Evolutionary conservation across 768 basidiomycete species (phyloP).

Genomic region (Psilocybe cubensis): DNA sequence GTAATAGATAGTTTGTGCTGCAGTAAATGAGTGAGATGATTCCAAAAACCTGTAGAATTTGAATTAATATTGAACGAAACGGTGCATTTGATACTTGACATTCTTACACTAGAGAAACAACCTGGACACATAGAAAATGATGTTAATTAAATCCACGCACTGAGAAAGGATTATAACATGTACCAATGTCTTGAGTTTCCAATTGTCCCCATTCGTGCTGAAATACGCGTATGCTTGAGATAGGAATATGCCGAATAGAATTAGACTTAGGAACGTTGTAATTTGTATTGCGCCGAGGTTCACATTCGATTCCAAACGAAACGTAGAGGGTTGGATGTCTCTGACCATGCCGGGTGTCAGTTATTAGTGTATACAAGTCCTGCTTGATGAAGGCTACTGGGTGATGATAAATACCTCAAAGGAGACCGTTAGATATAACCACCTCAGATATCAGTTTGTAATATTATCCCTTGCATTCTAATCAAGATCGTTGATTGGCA

Average conservation of each 20-base stretch:
- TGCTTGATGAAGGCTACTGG: background rate
- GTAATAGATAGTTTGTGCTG: conserved; percentile 12
- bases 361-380: background rate
- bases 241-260: conserved; percentile 10
- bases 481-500: background rate
- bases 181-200: conserved; percentile 9
- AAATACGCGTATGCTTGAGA: conserved; percentile 16
- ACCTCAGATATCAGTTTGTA: too few species aligned
- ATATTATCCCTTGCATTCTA: too few species aligned
- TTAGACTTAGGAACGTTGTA: conserved; percentile 12
- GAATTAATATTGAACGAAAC: background rate
- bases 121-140: background rate
- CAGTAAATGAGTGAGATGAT: conserved; percentile 11
- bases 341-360: background rate
- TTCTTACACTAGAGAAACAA: conserved; percentile 2
- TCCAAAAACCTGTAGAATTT: conserved; percentile 3
- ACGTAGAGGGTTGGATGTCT: background rate
- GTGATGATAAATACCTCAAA: background rate
- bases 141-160: background rate
- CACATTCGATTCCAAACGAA: conserved; percentile 7
- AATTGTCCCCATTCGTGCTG: conserved; percentile 1
- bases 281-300: conserved; percentile 16
- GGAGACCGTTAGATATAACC: background rate
- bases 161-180: background rate
- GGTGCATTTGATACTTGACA: background rate